Base-by-base conservation (phyloP, 1,284 basidiomycete species). In the Boletus semigastroideus region DNA sequence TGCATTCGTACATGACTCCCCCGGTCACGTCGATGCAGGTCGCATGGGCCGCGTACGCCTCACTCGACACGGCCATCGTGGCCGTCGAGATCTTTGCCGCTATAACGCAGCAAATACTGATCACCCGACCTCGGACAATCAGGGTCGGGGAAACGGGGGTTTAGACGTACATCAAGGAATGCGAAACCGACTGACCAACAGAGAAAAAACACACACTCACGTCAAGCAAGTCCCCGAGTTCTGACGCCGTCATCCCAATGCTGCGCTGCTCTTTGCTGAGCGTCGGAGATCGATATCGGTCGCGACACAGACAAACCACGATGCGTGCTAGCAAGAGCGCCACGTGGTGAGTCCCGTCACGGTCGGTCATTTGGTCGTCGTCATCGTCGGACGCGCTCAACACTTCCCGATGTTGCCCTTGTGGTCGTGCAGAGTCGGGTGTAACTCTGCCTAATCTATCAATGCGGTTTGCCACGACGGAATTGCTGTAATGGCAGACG, bases 211-310 rank as follows among this genome's bases (percentile, higher is more conserved):
- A 45, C 28, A 47, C 40, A 70, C 76, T 65, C 61, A 77, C 75
- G 60, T 77, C 76, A 54, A 75, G 62, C 6, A 72, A 13, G n/a
- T 71, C 69, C 13, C 70, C 72, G 8, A 77, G 62, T 58, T 62
- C 62, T 51, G 54, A 66, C 46, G 62, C 67, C 49, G 49, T 62
- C 55, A 67, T 56, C 16, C 58, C 58, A 30, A 53, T 31, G 1
- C 62, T 59, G 13, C 53, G 46, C n/a, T 54, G 53, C 22, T 33
- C 51, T 28, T 45, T 10, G 14, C 46, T 13, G 10, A 56, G 12
- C 13, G 27, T 48, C 12, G 48, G 50, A 6, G 55, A 44, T 1
- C 42, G 49, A 49, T 60, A 65, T n/a, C 64, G 55, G 5, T 50
- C 49, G 8, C 43, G 54, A 46, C 69, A 67, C 20, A 67, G 58